Percentiles rank a stretch among this genome's conserved stretches.
Conservation (phyloP, 352 stramenopile genomes). For the Discostella stelligera region DNA sequence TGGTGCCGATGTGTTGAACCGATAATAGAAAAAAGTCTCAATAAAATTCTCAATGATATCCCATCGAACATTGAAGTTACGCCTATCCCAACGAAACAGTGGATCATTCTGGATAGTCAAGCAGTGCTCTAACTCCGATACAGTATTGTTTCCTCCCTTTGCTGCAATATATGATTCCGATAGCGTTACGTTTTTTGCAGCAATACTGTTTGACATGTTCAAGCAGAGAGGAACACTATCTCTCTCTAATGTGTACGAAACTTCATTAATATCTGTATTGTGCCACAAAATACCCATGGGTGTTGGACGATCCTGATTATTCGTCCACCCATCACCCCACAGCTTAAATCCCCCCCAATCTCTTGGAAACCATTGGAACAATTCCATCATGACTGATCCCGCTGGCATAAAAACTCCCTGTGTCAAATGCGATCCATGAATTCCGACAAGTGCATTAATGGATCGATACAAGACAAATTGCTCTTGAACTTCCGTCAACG, state of each 20-base stretch:
- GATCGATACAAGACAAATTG: conserved; percentile 28
- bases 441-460: conserved; percentile 19
- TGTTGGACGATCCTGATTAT: not conserved
- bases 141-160: not conserved
- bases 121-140: conserved; percentile 17
- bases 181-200: not conserved
- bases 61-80: conserved; percentile 18
- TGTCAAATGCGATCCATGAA: conserved; percentile 30
- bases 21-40: conserved; percentile 12
- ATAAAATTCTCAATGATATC: conserved; percentile 22
- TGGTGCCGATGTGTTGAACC: not conserved
- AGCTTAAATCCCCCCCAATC: not conserved
- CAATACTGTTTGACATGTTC: conserved; percentile 6
- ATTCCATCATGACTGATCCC: conserved; percentile 13
- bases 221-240: conserved; percentile 21
- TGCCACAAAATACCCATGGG: conserved; percentile 24
- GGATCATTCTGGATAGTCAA: not conserved
- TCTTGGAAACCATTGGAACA: conserved; percentile 25
- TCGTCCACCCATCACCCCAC: no score
- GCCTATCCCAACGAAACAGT: conserved; percentile 10
- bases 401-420: conserved; percentile 22
- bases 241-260: conserved; percentile 2
- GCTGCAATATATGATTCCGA: not conserved
- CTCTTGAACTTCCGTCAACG: conserved; percentile 7
- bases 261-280: conserved; percentile 26